These are phyloP conservation scores for Lodderomyces theae DNA, from an alignment of 1,139 yeast genomes.

Conservation along the genomic window DNA sequence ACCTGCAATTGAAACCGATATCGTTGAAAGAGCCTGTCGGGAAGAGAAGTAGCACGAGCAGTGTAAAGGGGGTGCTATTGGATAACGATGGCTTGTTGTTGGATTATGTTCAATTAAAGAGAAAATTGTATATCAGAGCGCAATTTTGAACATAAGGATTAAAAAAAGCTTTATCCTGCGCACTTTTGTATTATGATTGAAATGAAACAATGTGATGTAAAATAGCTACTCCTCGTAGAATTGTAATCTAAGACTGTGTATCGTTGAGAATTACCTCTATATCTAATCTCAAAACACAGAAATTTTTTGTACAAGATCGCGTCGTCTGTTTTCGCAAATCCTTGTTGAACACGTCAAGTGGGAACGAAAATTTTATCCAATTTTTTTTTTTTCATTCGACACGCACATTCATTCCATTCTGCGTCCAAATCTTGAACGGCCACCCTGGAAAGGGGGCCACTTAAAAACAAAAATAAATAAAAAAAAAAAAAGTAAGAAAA, in stretches of 20 bases:
- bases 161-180: too few species aligned
- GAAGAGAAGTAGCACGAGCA: slow-evolving; percentile 1
- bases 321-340: too few species aligned
- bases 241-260: not conserved
- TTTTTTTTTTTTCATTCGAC: too few species aligned
- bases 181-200: too few species aligned
- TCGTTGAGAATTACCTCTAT: too few species aligned
- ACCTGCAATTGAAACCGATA: slow-evolving; percentile 25
- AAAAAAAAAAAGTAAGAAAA: not conserved
- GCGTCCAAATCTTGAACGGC: too few species aligned
- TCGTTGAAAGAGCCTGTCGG: slow-evolving; percentile 17
- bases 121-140: slow-evolving; percentile 25
- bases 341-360: too few species aligned
- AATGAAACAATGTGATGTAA: too few species aligned
- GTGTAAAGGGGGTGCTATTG: slow-evolving; percentile 5
- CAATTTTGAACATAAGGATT: slow-evolving; percentile 9
- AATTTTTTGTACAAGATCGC: too few species aligned
- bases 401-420: too few species aligned
- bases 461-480: not conserved
- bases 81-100: slow-evolving; percentile 20
- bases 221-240: not conserved
- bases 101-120: slow-evolving; percentile 29
- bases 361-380: too few species aligned
- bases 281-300: too few species aligned
- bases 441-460: not conserved